Base-by-base conservation (phyloP, 495 filamentous ascomycete species). In the Hypoxylon subgilvum region DNA sequence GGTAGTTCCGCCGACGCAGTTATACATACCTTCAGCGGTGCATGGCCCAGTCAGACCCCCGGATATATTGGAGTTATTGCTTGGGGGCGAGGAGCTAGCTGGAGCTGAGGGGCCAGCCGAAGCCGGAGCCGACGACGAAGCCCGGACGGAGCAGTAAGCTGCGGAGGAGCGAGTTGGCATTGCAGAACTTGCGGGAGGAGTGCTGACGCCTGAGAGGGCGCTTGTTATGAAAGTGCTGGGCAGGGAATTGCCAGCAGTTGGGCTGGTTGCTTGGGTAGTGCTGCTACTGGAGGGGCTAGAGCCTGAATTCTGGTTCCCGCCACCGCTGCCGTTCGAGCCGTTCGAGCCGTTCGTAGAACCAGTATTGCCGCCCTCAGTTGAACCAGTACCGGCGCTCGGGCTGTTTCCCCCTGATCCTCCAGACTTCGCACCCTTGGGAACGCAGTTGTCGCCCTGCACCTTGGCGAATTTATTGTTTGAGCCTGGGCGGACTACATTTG, bases 401-500 rank as follows among this genome's bases (percentile, higher is more conserved):
- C 27, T 34, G 17, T 23, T 34, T 16, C 52, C 49, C n/a, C 40
- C 45, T n/a, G 58, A 51, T 27, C 52, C 52, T 2, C 58, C 46
- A 1, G 57, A 46, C 55, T 67, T 68, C 0, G 56, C 52, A 6
- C 65, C 65, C 44, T 65, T 65, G 0, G 65, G 65, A 23, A 68
- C 61, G 19, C 65, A 63, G 52, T 49, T 46, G 19, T 44, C 19
- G 16, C 61, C 65, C 6, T 32, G 19, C 12, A 59, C 23, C 47
- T 63, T 52, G 2, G 48, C 57, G 12, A 65, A 59, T 1, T 52
- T 47, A 41, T 47, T 58, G 12, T 39, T 52, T 6, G 65, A 8
- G 4, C 68, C 68, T 39, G 74, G 63, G 6, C 45, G 71, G 19
- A 78, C 72, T n/a, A 86, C 73, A 14, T 78, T 82, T 14, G 72